phyloP scores from a whole-genome alignment of 257 asterid genomes.

The Nicotiana obtusifolia region DNA sequence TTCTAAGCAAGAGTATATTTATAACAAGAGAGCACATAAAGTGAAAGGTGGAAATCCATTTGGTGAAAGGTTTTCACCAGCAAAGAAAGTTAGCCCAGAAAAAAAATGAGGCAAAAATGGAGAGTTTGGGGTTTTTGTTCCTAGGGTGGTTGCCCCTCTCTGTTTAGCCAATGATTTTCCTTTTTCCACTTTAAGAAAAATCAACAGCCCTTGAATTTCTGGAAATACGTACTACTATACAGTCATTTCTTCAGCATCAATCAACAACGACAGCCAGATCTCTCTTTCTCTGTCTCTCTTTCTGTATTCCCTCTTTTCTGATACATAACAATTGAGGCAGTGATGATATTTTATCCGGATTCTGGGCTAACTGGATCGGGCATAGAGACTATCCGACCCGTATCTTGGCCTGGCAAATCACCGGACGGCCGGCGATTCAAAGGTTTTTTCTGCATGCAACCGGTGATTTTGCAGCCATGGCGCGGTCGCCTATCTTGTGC shows the following conservation, averaged over 20 bases:
- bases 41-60: no score
- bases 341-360: neutral
- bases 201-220: slow-evolving; percentile 10
- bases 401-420: slow-evolving; percentile 22
- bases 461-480: slow-evolving; percentile 38
- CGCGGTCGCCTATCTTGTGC: slow-evolving; percentile 9
- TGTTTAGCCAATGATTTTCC: slow-evolving; percentile 21
- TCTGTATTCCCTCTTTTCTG: neutral
- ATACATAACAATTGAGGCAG: neutral
- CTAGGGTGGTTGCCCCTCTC: slow-evolving; percentile 56
- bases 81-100: neutral
- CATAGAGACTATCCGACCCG: neutral
- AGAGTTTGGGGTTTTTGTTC: neutral
- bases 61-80: neutral
- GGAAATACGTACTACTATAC: neutral
- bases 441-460: no score
- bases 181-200: neutral
- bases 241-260: neutral
- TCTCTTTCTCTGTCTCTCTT: neutral
- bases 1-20: no score
- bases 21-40: no score
- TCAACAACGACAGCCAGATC: neutral
- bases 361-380: neutral
- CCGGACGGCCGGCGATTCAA: neutral
- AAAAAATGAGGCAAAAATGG: neutral